Evolutionary conservation across 2,329 filamentous ascomycete genomes (phyloP), one percentile per base, ranked within the genome.

Genomic region (Hymenoscyphus infarciens): DNA sequence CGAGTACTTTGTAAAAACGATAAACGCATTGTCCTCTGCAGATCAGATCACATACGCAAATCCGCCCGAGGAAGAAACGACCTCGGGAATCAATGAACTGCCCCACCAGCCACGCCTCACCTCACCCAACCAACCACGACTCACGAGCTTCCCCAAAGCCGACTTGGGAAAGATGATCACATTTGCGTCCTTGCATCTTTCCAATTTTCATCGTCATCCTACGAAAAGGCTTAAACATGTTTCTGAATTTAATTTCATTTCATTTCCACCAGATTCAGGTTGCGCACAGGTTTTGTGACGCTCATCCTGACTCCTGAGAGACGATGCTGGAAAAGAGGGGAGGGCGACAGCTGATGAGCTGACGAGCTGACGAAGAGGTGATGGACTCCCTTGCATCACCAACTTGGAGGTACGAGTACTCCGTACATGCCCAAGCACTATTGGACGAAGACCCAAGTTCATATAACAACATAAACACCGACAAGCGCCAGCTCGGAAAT

Each of bases 391-490:
- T 49, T 49, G 42, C 42, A 22, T 15, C 16, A 49, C 42, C 42
- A 49, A 49, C 42, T 49, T 11, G 7, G 5, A 49, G n/a, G 3
- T 49, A n/a, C n/a, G n/a, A n/a, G n/a, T n/a, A n/a, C n/a, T n/a
- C n/a, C n/a, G n/a, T n/a, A 49, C 42, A 22, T 49, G 2, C 42
- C 6, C 42, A 8, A 7, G 42, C 10, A 49, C 42, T 3, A 49
- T 49, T 49, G 42, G 42, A 49, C 8, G 42, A 42, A 49, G 19
- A 10, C 42, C 42, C n/a, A 49, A 45, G n/a, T 19, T 19, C 8
- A 49, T n/a, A 19, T n/a, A 22, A 49, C 42, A 49, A 49, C 42
- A 49, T 49, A 19, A 49, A 49, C 42, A 49, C 42, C 42, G n/a
- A 10, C 16, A 49, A 49, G 42, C 42, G 42, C 42, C 42, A 49